Evolutionary conservation across 495 filamentous ascomycete species (phyloP), one percentile per base, ranked within the genome.

Genomic region (Penicillium nucicola): DNA sequence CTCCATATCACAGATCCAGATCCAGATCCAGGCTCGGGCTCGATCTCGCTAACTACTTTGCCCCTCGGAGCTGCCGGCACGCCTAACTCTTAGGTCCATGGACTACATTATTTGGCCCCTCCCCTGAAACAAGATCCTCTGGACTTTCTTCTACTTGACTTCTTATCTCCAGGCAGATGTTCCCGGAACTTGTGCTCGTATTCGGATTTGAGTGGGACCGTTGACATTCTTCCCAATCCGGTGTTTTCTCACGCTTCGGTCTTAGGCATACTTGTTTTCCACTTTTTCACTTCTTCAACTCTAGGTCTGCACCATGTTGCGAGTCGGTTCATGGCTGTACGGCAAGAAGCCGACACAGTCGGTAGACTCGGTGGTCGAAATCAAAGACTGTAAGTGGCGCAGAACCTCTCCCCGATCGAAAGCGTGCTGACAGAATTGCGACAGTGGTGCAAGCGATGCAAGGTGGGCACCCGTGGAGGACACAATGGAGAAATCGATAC

Each of bases 361-460:
- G 19, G 55, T 87, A 48, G 80, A 79, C 62, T 75, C 82, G 41
- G 53, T 78, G 36, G 72, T 77, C 39, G 85, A 88, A 64, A 66
- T 78, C 30, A 73, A 80, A 54, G 75, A 84, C 60, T 76, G 83
- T 86, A 68, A 54, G 77, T 74, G 41, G 18, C 41, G 60, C 45
- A 43, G 33, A 17, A 43, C 41, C 28, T 20, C 42, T 41, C 10
- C 25, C 15, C 17, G 6, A 2, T 15, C 5, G 9, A 22, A 28
- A 56, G 60, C 46, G 59, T 55, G 39, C 56, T 64, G 44, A 57
- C 61, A 17, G 46, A n/a, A 35, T 31, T 39, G 48, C 43, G 36
- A 34, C 40, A 87, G 85, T 88, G 55, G 77, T 84, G 53, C 73
- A 85, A 59, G 84, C 84, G 31, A 74, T 88, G 75, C 68, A 67